Base-by-base conservation (phyloP, 2,329 filamentous ascomycete genomes). In the Aureobasidium sp. region DNA sequence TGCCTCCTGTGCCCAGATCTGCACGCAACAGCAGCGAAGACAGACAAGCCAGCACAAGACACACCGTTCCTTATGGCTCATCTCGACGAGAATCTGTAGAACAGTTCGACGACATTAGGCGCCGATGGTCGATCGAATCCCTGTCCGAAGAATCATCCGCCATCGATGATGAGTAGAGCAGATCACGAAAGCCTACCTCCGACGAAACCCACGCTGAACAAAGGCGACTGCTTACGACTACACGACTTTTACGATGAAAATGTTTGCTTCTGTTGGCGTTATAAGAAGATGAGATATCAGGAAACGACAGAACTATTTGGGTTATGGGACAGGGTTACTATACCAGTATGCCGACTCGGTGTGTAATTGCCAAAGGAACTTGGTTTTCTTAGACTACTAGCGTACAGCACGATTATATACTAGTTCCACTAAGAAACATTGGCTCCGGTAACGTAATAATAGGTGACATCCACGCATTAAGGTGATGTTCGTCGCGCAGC, bases 71-170 rank as follows among this genome's bases (percentile, higher is more conserved):
- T 10, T 10, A 14, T 11, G 45, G 57, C 14, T 49, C 36, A 11
- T 30, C 44, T 7, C 34, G 57, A 50, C 34, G 57, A 41, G 57
- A 59, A 34, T 59, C 57, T 6, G 45, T 59, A 10, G 41, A 59
- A n/a, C 27, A n/a, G 11, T 59, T 59, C 45, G 57, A 59, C 13
- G 57, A 59, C 13, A 30, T 59, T 6, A 49, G 27, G 14, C 57
- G 57, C n/a, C 57, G 57, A 34, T 59, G 57, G 57, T 59, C 39
- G 6, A 25, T 30, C 16, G 57, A 59, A 25, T 45, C 41, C 5
- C 13, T 59, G 36, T 59, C 57, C 6, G 45, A 59, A 25, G 39
- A 59, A 16, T 21, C 57, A 14, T 44, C 27, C 16, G 57, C 41
- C 25, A 27, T 49, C 11, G 57, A 59, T 36, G 57, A 50, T 10